Base-by-base conservation (phyloP, 2,329 filamentous ascomycete species). In the Lasiodiplodia gonubiensis region DNA sequence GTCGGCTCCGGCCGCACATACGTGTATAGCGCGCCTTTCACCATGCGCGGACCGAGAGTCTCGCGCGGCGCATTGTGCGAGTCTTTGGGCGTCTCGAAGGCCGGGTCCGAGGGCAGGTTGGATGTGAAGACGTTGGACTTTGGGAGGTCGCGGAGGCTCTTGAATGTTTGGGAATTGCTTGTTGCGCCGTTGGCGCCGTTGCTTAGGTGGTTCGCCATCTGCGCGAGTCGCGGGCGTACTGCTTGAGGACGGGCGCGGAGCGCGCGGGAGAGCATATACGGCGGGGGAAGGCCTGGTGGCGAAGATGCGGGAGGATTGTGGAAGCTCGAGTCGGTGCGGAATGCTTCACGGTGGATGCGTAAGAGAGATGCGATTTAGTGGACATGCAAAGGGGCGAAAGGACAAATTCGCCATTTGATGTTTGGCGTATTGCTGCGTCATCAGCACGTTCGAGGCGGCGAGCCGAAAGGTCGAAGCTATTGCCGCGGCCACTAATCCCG, bases 11-110 rank as follows among this genome's bases (percentile, higher is more conserved):
- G 95, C 4, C 93, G 89, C 23, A 99, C 93, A 84, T 90, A 99
- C 10, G 94, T 97, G 80, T 92, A 99, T 61, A 94, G 81, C 4
- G 95, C 94, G 68, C 89, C 88, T 76, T 90, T 92, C 49, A 99
- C 95, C 77, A 93, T 85, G 59, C 94, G 90, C 18, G 95, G 94
- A 0, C 87, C 86, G 59, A 98, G 89, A 42, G 90, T 82, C 67
- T 90, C 86, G 73, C 94, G 89, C 1, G 93, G 90, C 0, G 92
- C 93, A 72, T 88, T 86, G 79, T 98, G 92, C 0, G 94, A 97
- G 68, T 86, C 86, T 69, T 89, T 86, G 0, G 95, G 93, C 0
- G 93, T 96, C 18, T 93, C 90, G 76, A 92, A 97, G 33, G 86
- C 80, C 12, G 89, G 79, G 75, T 99, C 95, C 10, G 93, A 80